Evolutionary conservation across 805 yeast species (phyloP).

Genomic region (Millerozyma miso): DNA sequence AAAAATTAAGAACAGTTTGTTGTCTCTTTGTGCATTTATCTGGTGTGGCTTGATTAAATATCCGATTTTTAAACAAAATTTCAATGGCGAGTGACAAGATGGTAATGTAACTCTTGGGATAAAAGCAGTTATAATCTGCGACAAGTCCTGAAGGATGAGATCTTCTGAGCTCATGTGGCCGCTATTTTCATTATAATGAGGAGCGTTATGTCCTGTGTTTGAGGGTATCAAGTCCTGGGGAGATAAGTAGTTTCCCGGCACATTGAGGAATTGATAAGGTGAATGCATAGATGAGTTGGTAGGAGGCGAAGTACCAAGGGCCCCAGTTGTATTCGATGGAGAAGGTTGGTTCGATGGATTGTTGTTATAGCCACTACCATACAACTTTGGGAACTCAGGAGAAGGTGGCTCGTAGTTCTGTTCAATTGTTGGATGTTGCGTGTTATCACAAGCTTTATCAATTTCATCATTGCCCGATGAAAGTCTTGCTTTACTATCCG

Average conservation of each 20-base stretch:
- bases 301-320: conserved; percentile 28
- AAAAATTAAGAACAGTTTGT: conserved; percentile 30
- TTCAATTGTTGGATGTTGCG: background rate
- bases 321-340: conserved; percentile 18
- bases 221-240: conserved; percentile 20
- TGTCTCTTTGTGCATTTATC: background rate
- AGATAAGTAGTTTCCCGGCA: conserved; percentile 29
- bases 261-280: conserved; percentile 34
- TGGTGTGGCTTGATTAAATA: conserved; percentile 40
- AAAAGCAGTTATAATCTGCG: conserved; percentile 51
- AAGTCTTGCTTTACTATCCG: conserved; percentile 53
- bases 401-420: background rate
- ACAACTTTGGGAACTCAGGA: conserved; percentile 9
- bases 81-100: conserved; percentile 63
- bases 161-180: conserved; percentile 7
- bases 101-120: conserved; percentile 61
- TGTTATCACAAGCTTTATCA: conserved; percentile 8
- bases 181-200: background rate
- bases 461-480: background rate
- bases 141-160: conserved; percentile 41
- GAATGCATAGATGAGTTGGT: conserved; percentile 25
- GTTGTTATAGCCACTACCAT: conserved; percentile 9
- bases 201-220: background rate
- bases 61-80: conserved; percentile 70
- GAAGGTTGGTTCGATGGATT: conserved; percentile 17